Conservation (phyloP, 768 basidiomycete genomes). For the Pulveroboletus sp. region DNA sequence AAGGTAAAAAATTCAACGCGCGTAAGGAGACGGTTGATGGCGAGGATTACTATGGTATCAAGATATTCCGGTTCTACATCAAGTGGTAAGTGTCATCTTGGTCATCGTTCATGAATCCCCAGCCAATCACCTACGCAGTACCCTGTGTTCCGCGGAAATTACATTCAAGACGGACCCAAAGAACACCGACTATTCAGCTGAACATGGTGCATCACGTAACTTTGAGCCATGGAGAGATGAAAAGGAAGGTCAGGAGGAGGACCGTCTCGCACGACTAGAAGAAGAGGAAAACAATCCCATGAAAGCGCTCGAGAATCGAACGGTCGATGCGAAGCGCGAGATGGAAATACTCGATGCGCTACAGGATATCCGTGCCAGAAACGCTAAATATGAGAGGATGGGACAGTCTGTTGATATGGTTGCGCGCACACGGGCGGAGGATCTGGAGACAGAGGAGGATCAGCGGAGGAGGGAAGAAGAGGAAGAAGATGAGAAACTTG, state of each 20-base stretch:
- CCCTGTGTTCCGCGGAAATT: conserved; percentile 95
- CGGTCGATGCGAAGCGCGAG: conserved; percentile 89
- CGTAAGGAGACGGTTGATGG: conserved; percentile 97
- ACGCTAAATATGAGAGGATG: conserved; percentile 84
- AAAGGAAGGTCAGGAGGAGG: conserved; percentile 72
- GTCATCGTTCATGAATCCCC: background rate
- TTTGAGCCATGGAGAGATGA: conserved; percentile 98
- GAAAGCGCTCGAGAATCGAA: conserved; percentile 93
- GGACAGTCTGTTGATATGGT: conserved; percentile 72
- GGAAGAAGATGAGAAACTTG: conserved; percentile 89
- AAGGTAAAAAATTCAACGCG: conserved; percentile 99
- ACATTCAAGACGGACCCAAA: conserved; percentile 99
- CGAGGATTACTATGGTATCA: conserved; percentile 98
- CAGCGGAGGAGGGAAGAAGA: conserved; percentile 66
- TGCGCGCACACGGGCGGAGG: conserved; percentile 60
- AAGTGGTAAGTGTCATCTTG: conserved; percentile 61
- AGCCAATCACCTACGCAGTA: conserved; percentile 46
- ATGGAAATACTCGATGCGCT: conserved; percentile 98
- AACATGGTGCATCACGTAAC: conserved; percentile 96
- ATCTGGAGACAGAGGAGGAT: conserved; percentile 77
- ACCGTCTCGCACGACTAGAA: conserved; percentile 79
- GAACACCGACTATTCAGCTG: conserved; percentile 90
- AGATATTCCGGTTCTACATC: conserved; percentile 91
- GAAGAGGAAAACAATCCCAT: conserved; percentile 97
- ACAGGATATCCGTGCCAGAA: conserved; percentile 85